A percentile compares a stretch with the other conserved stretches of the same genome.
Conservation (phyloP, 2,329 filamentous ascomycete genomes). For the Truncatella angustata region DNA sequence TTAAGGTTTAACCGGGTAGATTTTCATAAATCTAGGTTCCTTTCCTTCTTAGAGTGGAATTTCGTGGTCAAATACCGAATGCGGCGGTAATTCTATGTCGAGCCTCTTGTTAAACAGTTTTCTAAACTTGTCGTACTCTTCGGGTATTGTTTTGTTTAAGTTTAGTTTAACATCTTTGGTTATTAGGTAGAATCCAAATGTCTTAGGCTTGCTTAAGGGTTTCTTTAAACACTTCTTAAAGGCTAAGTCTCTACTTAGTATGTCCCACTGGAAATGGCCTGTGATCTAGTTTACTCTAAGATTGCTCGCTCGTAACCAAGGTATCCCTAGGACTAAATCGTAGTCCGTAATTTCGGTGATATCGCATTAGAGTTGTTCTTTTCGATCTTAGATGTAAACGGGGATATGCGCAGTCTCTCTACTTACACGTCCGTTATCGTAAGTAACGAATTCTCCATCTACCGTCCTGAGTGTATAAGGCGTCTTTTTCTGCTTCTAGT, state of each 20-base stretch:
- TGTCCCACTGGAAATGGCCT: not conserved
- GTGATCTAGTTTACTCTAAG: not conserved
- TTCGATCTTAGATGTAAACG: not conserved
- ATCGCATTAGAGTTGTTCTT: not conserved
- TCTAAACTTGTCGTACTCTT: not conserved
- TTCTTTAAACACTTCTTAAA: not conserved
- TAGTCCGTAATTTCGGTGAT: not conserved
- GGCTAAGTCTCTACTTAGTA: not conserved
- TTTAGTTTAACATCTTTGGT: not conserved
- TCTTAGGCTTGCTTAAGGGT: not conserved
- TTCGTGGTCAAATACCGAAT: slow-evolving; percentile 2
- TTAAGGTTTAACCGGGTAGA: slow-evolving; percentile 4
- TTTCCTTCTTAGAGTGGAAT: slow-evolving; percentile 5
- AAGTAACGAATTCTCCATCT: no score
- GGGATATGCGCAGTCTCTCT: not conserved
- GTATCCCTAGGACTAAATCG: not conserved
- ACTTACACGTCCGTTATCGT: not conserved
- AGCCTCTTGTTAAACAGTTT: not conserved
- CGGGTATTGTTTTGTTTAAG: not conserved
- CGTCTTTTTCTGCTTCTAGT: not conserved
- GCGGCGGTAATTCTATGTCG: not conserved
- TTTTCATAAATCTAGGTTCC: not conserved
- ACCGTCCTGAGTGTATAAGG: not conserved
- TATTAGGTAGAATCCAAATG: not conserved
- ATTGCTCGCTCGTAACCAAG: not conserved